Percentiles rank a stretch among this genome's conserved stretches.
These are phyloP conservation scores for Aspergillus haitiensis DNA, from an alignment of 495 filamentous ascomycete species.

Conservation along the genomic window DNA sequence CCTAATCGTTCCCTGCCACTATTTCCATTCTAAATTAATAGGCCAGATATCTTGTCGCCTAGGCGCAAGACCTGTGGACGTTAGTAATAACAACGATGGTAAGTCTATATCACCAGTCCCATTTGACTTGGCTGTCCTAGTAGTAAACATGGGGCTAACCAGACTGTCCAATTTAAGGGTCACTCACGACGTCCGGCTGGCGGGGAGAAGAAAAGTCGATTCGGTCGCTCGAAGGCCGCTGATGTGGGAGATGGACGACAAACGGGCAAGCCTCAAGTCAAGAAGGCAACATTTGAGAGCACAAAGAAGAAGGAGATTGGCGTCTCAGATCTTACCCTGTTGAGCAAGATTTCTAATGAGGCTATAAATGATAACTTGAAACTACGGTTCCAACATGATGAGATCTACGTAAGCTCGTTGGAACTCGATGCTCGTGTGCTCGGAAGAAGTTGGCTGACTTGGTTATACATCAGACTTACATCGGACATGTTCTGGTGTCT, in stretches of 20 bases:
- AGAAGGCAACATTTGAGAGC: constrained; percentile 93
- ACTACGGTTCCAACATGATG: constrained; percentile 90
- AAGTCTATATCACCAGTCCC: constrained; percentile 17
- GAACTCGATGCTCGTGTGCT: constrained; percentile 16
- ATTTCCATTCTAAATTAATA: constrained; percentile 28
- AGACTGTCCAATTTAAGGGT: constrained; percentile 35
- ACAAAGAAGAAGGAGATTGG: constrained; percentile 99
- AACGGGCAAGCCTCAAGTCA: constrained; percentile 67
- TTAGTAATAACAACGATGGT: constrained; percentile 39
- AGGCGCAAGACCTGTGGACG: constrained; percentile 34
- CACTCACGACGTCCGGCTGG: constrained; percentile 51
- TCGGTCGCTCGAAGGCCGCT: constrained; percentile 50
- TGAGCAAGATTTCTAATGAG: constrained; percentile 98
- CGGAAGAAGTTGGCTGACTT: constrained; percentile 27
- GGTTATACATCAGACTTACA: constrained; percentile 73
- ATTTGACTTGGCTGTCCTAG: not conserved
- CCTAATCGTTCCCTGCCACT: constrained; percentile 16
- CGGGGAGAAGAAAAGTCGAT: constrained; percentile 52
- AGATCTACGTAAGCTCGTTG: constrained; percentile 79
- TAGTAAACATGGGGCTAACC: constrained; percentile 13
- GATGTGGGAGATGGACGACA: constrained; percentile 49
- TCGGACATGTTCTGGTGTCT: constrained; percentile 98
- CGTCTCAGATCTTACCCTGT: constrained; percentile 93
- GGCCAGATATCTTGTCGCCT: constrained; percentile 36
- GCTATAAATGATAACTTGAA: constrained; percentile 99